Conservation (phyloP, 129 eudicot genomes). For the Smallanthus sonchifolius region DNA sequence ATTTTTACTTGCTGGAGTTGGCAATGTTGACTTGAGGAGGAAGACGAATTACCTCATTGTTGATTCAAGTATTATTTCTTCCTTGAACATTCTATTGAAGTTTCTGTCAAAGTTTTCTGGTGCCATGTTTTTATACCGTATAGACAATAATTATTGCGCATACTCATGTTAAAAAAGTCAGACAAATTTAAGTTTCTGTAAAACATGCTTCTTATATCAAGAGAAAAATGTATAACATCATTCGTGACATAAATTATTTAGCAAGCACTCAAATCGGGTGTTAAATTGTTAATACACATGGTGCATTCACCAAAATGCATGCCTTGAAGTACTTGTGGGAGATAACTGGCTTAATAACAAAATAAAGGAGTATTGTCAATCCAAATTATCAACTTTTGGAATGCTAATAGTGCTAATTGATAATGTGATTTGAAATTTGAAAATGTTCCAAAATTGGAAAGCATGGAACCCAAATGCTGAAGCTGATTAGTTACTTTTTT, state of each 20-base stretch:
- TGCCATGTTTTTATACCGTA: neutral
- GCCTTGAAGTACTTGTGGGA: neutral
- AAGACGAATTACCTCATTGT: constrained; percentile 95
- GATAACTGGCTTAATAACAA: neutral
- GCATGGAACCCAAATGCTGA: neutral
- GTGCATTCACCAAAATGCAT: neutral
- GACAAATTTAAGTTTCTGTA: neutral
- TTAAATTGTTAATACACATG: neutral
- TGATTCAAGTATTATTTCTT: constrained; percentile 65
- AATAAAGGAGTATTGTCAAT: neutral
- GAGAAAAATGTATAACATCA: neutral
- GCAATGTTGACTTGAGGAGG: constrained; percentile 96
- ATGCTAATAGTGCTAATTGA: neutral
- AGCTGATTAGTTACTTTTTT: neutral
- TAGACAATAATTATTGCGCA: neutral
- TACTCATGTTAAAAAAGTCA: neutral
- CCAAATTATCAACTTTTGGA: neutral
- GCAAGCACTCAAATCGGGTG: neutral
- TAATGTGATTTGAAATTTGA: neutral
- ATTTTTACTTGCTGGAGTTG: constrained; percentile 93
- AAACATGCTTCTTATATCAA: neutral
- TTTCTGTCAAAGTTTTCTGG: neutral
- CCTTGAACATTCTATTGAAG: neutral
- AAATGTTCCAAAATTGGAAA: neutral
- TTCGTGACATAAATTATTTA: neutral